Evolutionary conservation across 2,329 filamentous ascomycete genomes (phyloP), one percentile per base, ranked within the genome.

Genomic region (Xylaria sp.): DNA sequence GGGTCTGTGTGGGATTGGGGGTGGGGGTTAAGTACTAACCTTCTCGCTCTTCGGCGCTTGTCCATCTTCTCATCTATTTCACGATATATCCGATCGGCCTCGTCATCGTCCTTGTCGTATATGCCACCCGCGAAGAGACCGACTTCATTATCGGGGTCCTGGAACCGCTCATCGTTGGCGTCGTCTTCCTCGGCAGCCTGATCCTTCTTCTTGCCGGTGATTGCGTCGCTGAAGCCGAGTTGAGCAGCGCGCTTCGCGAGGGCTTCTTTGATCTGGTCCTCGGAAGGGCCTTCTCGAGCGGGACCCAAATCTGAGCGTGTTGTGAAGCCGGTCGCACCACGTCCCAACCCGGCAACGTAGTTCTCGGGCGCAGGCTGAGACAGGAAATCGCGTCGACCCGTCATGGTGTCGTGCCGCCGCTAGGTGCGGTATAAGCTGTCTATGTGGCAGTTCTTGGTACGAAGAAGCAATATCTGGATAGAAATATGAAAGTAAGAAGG

Each of bases 51-150:
- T 72, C 96, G 87, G 74, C 96, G 88, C 82, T 88, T 92, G 74
- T 97, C 94, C 95, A 99, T 98, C 82, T 92, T 95, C 84, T 98
- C 96, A 77, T 99, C 96, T 72, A 99, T 93, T 78, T 94, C 92
- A 77, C 94, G 92, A 84, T 97, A 99, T 77, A 99, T 97, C 77
- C 93, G 88, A 82, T 99, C 96, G 52, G 96, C 96, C 81, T 99
- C 97, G 77, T 99, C 96, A 78, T 99, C 96, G 66, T 99, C 96
- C 80, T 96, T 92, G 80, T 98, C 96, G 83, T 97, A 99, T 76
- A 96, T 92, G 44, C 96, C 96, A 65, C 94, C 95, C 2, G 96
- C 94, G 77, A 99, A 99, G 25, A 99, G 85, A 4, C 97, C 96
- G 57, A 96, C 92, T 81, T 99, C 96, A 77, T 98, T 98, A 76